Evolutionary conservation across 176 grass and related monocot genomes (phyloP), one percentile per base, ranked within the genome.

Genomic region (Eremochloa ophiuroides): DNA sequence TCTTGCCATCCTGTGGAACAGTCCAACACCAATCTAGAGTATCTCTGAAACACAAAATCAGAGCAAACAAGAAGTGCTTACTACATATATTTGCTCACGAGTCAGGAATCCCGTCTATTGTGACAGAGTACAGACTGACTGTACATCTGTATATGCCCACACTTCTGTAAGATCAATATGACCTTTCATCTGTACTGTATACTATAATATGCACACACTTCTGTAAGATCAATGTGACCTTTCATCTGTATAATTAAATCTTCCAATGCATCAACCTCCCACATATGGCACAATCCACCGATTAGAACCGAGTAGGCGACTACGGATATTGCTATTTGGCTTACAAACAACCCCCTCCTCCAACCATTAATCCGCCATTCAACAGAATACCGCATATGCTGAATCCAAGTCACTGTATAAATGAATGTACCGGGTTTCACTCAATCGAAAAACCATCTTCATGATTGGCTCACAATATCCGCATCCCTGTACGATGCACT

Each of bases 1-100:
- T 86, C 69, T 88, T 47, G 75, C 37, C 92, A 94, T 92, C 34
- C 84, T 85, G 70, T 91, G 79, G 79, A 92, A 92, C 81, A 94
- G 37, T 25, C 85, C 83, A 69, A 93, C 64, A 64, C 84, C 81
- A 71, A 91, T 38, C 50, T 83, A 85, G 50, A 92, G 58, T 26
- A 80, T 47, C 59, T 79, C 75, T 42, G 85, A 78, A 73, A 83
- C 85, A 72, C 69, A 66, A 41, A 33, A 12, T 31, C 44, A 79
- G 17, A 85, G 33, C 66, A 84, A 89, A 53, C 84, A 71, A 22
- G 91, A 75, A 93, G 80, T 33, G 88, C 77, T 78, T 44, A 60
- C 4, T 87, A 35, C 88, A 85, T 14, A 84, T 83, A 92, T 88
- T 92, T 38, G 80, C 28, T 70, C 50, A 53, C 20, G 2, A 53